Percentiles rank a stretch among this genome's conserved stretches.
Conservation (phyloP, 1,284 basidiomycete species). For the Ustilago loliicola region DNA sequence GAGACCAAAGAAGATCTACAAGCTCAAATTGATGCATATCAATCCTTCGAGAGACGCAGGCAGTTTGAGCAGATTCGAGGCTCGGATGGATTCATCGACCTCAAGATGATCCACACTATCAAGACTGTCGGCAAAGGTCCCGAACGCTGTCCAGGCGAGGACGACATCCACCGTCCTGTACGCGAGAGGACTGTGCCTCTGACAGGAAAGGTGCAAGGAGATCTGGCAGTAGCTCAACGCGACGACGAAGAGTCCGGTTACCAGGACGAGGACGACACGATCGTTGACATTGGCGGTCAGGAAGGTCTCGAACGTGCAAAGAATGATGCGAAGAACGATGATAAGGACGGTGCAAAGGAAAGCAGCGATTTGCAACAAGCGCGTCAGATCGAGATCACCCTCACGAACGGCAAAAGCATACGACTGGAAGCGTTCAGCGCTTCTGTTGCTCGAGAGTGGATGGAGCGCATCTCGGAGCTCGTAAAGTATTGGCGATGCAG, state of each 20-base stretch:
- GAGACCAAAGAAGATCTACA: slow-evolving; percentile 53
- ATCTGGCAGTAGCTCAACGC: slow-evolving; percentile 71
- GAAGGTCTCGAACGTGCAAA: slow-evolving; percentile 74
- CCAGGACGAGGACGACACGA: slow-evolving; percentile 71
- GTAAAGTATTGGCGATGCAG: slow-evolving; percentile 82
- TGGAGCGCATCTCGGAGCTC: slow-evolving; percentile 78
- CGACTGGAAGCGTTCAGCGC: slow-evolving; percentile 76
- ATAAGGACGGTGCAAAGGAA: slow-evolving; percentile 64
- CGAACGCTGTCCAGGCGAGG: slow-evolving; percentile 50
- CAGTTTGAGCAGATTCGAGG: slow-evolving; percentile 78
- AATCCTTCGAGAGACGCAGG: slow-evolving; percentile 71
- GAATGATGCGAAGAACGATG: slow-evolving; percentile 70
- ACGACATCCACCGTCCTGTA: slow-evolving; percentile 31
- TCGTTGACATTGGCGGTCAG: slow-evolving; percentile 81
- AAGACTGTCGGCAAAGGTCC: slow-evolving; percentile 72
- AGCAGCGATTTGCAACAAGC: slow-evolving; percentile 72
- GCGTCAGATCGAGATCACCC: slow-evolving; percentile 82
- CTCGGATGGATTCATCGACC: slow-evolving; percentile 78
- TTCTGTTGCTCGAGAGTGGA: slow-evolving; percentile 81
- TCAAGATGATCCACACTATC: slow-evolving; percentile 78
- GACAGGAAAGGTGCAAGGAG: slow-evolving; percentile 30
- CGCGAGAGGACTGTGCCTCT: slow-evolving; percentile 2
- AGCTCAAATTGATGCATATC: slow-evolving; percentile 58
- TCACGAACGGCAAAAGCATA: slow-evolving; percentile 79
- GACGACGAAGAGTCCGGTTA: slow-evolving; percentile 71